Base-by-base conservation (phyloP, 192 early-diverging fungal species). In the Podila minutissima region DNA sequence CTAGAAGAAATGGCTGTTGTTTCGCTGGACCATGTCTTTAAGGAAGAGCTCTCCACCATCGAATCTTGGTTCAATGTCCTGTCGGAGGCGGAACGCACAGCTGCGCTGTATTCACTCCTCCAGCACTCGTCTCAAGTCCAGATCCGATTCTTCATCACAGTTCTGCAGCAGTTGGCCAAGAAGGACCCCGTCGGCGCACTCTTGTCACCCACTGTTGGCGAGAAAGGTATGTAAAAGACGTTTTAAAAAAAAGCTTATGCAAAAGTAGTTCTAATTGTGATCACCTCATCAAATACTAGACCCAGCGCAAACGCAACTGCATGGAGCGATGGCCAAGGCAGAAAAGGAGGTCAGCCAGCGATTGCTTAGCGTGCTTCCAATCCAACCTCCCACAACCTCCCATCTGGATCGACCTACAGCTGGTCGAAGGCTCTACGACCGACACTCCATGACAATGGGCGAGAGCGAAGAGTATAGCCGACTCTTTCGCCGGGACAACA, bases 51-150 rank as follows among this genome's bases (percentile, higher is more conserved):
- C 59, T 89, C 91, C 46, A 93, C 95, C 53, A 93, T 99, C 49
- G 95, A 99, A 82, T 91, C 97, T 65, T 99, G 97, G 97, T 96
- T 99, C 83, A 88, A 88, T 8, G 93, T 96, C 38, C 86, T 97
- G 62, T 89, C 92, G 4, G 96, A 99, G 70, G 90, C 94, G 28
- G 97, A 99, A 86, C 86, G 95, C 35, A 97, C 96, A 20, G 91
- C 95, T 31, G 92, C 95, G 32, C 89, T 99, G 70, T 97, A 97
- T 86, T 91, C 92, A 49, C 89, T 99, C 41, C 88, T 99, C 62
- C 96, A 97, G 84, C 91, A 95, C 83, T 91, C 94, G 13, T 94
- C 93, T 17, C 94, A 90, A 62, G 92, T 98, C 61, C 97, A 99
- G 85, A 92, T 96, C 66, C 91, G 96, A 35, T 99, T 98, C 74